A percentile compares a stretch with the other conserved stretches of the same genome.
Conservation (phyloP, 805 yeast genomes). For the Wickerhamomyces bovis region DNA sequence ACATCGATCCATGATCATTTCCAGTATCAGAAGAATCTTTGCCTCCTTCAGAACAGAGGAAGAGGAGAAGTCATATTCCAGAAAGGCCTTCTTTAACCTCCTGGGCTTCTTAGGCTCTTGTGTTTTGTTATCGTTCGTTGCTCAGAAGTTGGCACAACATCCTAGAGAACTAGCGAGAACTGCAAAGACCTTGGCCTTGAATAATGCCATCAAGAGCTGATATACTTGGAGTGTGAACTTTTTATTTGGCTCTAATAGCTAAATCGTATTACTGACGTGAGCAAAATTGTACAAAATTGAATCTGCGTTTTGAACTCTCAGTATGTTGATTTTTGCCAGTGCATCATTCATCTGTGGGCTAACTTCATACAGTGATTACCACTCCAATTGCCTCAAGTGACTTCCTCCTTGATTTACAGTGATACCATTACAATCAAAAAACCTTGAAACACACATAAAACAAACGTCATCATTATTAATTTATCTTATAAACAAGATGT, state of each 20-base stretch:
- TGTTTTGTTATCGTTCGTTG: conserved; percentile 72
- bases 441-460: not conserved
- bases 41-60: conserved; percentile 82
- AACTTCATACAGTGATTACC: too few relatives aligned
- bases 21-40: conserved; percentile 71
- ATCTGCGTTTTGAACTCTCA: too few relatives aligned
- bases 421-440: not conserved
- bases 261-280: too few relatives aligned
- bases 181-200: conserved; percentile 19
- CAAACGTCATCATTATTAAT: not conserved
- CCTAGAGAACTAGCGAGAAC: conserved; percentile 21
- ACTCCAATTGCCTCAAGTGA: too few relatives aligned
- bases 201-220: conserved; percentile 15
- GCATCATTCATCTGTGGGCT: too few relatives aligned
- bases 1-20: conserved; percentile 47
- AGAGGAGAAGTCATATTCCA: conserved; percentile 70
- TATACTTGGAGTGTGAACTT: too few relatives aligned
- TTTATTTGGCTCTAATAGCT: too few relatives aligned
- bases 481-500: not conserved
- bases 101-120: conserved; percentile 79
- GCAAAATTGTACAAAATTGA: too few relatives aligned
- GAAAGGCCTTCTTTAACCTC: conserved; percentile 72
- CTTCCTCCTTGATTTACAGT: too few relatives aligned
- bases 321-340: too few relatives aligned
- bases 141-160: conserved; percentile 42